phyloP scores from a whole-genome alignment of 2,329 filamentous ascomycete genomes.

The Neodidymelliopsis sp. region DNA sequence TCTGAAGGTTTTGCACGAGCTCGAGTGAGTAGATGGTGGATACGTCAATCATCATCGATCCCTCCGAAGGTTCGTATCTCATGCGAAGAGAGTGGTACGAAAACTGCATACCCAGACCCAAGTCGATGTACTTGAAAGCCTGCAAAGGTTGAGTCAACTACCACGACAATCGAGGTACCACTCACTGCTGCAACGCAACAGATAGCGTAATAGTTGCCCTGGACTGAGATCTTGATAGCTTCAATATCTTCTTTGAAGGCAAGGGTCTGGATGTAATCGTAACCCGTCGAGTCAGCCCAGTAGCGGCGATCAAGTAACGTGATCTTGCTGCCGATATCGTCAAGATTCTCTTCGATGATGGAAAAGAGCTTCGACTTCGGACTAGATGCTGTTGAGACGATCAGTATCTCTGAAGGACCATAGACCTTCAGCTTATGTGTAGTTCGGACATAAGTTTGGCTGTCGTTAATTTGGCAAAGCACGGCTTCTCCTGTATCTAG shows the following conservation, averaged over 20 bases:
- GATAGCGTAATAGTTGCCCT: conserved; percentile 85
- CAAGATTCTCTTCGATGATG: conserved; percentile 75
- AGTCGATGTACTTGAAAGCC: conserved; percentile 82
- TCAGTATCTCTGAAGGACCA: conserved; percentile 79
- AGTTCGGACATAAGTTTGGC: conserved; percentile 87
- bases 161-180: conserved; percentile 56
- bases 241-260: conserved; percentile 82
- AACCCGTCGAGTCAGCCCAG: conserved; percentile 81
- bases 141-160: conserved; percentile 47
- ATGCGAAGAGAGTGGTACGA: conserved; percentile 82
- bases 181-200: conserved; percentile 86
- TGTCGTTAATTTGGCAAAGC: conserved; percentile 91
- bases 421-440: conserved; percentile 86
- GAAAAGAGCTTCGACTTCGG: conserved; percentile 76
- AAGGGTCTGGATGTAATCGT: conserved; percentile 80
- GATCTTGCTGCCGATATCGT: conserved; percentile 64
- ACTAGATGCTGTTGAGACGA: conserved; percentile 75
- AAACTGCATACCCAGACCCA: conserved; percentile 73
- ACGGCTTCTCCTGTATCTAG: conserved; percentile 83
- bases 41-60: conserved; percentile 95
- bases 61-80: conserved; percentile 85
- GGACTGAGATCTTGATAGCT: conserved; percentile 77
- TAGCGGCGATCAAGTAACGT: conserved; percentile 75
- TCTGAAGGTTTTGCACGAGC: conserved; percentile 84
- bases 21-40: conserved; percentile 88